Evolutionary conservation across 768 basidiomycete species (phyloP).

Genomic region (Calocybe cyanea): DNA sequence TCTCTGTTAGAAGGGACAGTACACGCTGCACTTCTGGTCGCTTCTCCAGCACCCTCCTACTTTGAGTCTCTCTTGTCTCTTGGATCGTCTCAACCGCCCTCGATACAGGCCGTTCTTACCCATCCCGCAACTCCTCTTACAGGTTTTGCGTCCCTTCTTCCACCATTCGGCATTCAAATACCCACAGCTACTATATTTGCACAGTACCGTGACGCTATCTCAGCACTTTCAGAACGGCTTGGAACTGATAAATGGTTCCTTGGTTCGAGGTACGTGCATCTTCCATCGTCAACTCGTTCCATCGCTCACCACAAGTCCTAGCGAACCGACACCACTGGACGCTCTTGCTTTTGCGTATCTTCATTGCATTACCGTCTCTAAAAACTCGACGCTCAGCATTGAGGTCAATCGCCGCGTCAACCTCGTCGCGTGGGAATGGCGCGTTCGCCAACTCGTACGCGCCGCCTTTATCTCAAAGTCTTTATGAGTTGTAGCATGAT

Average conservation of each 20-base stretch:
- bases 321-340: constrained; percentile 75
- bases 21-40: constrained; percentile 71
- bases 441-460: constrained; percentile 57
- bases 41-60: constrained; percentile 42
- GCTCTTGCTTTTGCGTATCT: constrained; percentile 82
- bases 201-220: constrained; percentile 68
- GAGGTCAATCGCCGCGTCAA: constrained; percentile 72
- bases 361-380: constrained; percentile 54
- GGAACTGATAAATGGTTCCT: constrained; percentile 81
- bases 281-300: not conserved
- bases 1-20: constrained; percentile 72
- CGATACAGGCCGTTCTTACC: constrained; percentile 47
- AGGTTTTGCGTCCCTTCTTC: constrained; percentile 63
- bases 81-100: constrained; percentile 21
- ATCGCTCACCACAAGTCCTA: constrained; percentile 22
- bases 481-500: too few relatives aligned
- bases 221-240: constrained; percentile 70
- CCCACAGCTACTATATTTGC: constrained; percentile 45
- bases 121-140: constrained; percentile 70
- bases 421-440: constrained; percentile 76
- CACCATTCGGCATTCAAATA: constrained; percentile 56
- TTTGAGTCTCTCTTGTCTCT: constrained; percentile 40
- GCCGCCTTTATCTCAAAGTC: constrained; percentile 37
- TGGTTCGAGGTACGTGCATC: constrained; percentile 51
- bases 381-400: constrained; percentile 41